Evolutionary conservation across 1,139 yeast genomes (phyloP), one percentile per base, ranked within the genome.

Genomic region (Yamadazyma mexicana): DNA sequence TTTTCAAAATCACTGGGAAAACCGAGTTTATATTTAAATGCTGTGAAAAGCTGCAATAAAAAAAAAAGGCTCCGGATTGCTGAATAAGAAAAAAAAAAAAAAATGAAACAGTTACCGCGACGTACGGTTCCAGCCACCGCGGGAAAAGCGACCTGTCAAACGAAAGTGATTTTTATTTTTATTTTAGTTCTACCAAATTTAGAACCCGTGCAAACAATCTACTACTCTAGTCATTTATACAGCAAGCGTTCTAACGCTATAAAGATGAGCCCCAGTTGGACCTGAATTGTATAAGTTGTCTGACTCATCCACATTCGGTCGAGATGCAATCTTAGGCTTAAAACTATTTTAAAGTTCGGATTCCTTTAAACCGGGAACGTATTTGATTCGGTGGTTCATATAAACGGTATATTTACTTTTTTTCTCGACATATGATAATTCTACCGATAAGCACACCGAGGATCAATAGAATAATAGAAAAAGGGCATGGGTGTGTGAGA

Each of bases 371-470:
- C 33, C 33, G 33, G 25, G 11, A 18, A 17, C 15, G 16, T 6
- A 4, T 29, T 3, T 29, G n/a, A 17, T 29, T 29, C 22, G 20
- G 20, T 29, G 14, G n/a, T 12, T 8, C n/a, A 8, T 20, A 29
- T 16, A 17, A 29, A 16, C 5, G 8, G 8, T 20, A 20, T 20
- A 20, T 20, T 20, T 20, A 20, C 22, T 20, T 20, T 20, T 20
- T 30, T 30, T 30, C 8, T 18, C 24, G 24, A 6, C 37, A 34
- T 14, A 34, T 34, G 37, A 34, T 18, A 33, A 34, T 34, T 34
- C 14, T 15, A n/a, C 37, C 37, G 37, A 34, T 34, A 14, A 28
- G 17, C 18, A 18, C 37, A 34, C 37, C 37, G 37, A 34, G 37
- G 37, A 26, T 30, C 4, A 12, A 12, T 11, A 16, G 9, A 27